Base-by-base conservation (phyloP, 495 filamentous ascomycete genomes). In the Jackrogersella multiformis region DNA sequence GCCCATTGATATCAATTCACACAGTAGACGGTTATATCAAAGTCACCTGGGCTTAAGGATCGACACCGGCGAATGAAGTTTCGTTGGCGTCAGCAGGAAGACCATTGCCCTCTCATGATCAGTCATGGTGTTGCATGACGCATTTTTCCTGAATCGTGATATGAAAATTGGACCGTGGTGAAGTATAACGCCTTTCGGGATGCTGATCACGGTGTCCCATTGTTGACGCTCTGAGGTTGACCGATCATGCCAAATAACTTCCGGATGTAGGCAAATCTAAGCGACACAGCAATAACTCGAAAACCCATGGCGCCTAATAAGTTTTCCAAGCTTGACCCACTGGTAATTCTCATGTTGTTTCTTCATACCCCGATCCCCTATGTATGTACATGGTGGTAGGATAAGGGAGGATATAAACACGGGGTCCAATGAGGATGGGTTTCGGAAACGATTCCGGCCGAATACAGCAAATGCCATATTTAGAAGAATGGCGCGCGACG, bases 391-490 rank as follows among this genome's bases (percentile, higher is more conserved):
- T 21, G n/a, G 26, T 24, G 35, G 54, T 30, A 58, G 21, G 49
- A 32, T 51, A 44, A 63, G 52, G 42, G 15, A 30, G 18, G 38
- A 59, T 38, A 38, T 55, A 48, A 52, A 16, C 10, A 21, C 48
- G 36, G n/a, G 41, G 32, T 56, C 60, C 60, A 55, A 56, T 56
- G 15, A 35, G 42, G 44, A 38, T 36, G 18, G 23, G 15, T 20
- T 7, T 57, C 49, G 56, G 56, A 34, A 28, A 30, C 16, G 30
- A 32, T 18, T n/a, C 51, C 42, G 51, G 42, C 55, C 51, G 35
- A 52, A 58, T 57, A 38, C 45, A 65, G 52, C 20, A 62, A 55
- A 70, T 52, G 38, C 61, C 36, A 44, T 46, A 51, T 44, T 7
- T 9, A 44, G 57, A 64, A 15, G 28, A 57, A 58, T 55, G 52